Base-by-base conservation (phyloP, 345 rosid genomes). In the Barbarea vulgaris region DNA sequence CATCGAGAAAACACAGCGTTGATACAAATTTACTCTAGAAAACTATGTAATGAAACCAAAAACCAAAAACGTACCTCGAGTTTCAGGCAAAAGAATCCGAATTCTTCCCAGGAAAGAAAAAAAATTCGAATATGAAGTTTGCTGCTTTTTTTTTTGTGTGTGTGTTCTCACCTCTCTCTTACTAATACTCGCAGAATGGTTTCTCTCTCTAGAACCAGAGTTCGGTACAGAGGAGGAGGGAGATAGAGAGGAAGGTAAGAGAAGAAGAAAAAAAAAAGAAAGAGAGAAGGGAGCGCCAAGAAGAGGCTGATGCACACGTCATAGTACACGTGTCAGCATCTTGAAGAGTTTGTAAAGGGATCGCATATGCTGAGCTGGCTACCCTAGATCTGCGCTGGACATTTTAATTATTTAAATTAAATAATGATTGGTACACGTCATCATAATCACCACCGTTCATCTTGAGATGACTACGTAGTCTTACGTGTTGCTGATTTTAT, bases 241-340 rank as follows among this genome's bases (percentile, higher is more conserved):
- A 6, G 52, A 19, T n/a, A n/a, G n/a, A n/a, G 9, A 11, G 13
- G 21, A 18, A 21, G 70, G 14, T 9, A 18, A 10, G 14, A 7
- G 9, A 34, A 61, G 14, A 33, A n/a, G n/a, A n/a, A n/a, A 8
- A 14, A 48, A 3, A 25, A 3, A 19, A 52, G 27, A 11, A 33
- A 22, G 58, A 47, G 34, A 51, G 21, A 42, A 19, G 12, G 64
- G 64, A 69, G 75, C 80, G 75, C 75, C 72, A 77, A 77, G 76
- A 77, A 77, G 76, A 77, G 76, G 72, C 61, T 36, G 54, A 64
- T 37, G 55, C 17, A 34, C 77, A 77, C 80, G 80, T 77, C 76
- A 71, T 55, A 39, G 10, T 64, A 56, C 62, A 77, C 81, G 77
- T 77, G 81, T 77, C 57, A 0, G 0, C 3, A 77, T 71, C 72